Evolutionary conservation across 2,329 filamentous ascomycete genomes (phyloP).

Genomic region (Aspergillus clavatus): DNA sequence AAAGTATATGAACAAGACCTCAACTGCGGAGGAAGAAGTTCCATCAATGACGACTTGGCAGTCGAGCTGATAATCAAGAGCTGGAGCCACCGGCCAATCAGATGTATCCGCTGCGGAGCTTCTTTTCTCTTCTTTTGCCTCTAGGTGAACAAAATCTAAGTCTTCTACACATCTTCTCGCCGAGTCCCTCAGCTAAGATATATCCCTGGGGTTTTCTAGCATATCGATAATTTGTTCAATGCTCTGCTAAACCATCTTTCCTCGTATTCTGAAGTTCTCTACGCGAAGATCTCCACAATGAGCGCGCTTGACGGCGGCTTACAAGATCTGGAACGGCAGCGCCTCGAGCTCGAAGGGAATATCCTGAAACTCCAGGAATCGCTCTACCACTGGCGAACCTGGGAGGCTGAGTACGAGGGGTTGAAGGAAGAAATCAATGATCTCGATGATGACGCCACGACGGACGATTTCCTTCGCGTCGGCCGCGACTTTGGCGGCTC

Average conservation of each 20-base stretch:
- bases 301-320: slow-evolving; percentile 49
- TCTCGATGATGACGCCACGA: slow-evolving; percentile 46
- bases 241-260: neutral
- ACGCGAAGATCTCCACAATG: slow-evolving; percentile 18
- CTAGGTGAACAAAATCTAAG: neutral
- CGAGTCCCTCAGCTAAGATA: neutral
- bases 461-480: slow-evolving; percentile 51
- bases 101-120: slow-evolving; percentile 4
- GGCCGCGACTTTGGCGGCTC: slow-evolving; percentile 44
- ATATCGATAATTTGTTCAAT: too few relatives aligned
- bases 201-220: too few relatives aligned
- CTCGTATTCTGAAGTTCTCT: too few relatives aligned
- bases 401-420: slow-evolving; percentile 86
- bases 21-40: neutral
- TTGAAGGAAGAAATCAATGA: slow-evolving; percentile 74
- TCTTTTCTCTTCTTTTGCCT: slow-evolving; percentile 7
- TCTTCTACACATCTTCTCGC: neutral
- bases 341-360: slow-evolving; percentile 69
- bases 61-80: slow-evolving; percentile 9
- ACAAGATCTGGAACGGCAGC: slow-evolving; percentile 68
- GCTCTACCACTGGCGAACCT: slow-evolving; percentile 81
- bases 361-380: slow-evolving; percentile 68
- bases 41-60: neutral
- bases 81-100: slow-evolving; percentile 19
- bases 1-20: neutral